Base-by-base conservation (phyloP, 2,329 filamentous ascomycete genomes). In the Myriangium duriaei region DNA sequence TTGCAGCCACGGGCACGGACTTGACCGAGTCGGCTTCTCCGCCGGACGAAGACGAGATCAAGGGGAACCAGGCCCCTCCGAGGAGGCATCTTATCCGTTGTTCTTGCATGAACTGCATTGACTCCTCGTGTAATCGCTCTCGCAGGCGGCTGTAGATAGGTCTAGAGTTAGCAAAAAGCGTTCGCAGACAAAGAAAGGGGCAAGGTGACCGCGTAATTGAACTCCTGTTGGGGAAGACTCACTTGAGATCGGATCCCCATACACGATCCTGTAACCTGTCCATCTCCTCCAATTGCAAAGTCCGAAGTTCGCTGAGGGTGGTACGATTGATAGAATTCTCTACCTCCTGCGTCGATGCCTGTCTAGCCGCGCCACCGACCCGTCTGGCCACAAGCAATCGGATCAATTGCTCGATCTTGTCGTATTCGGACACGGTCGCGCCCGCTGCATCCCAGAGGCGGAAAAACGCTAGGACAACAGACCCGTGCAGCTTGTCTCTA, bases 41-140 rank as follows among this genome's bases (percentile, higher is more conserved):
- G 16, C 12, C 59, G 51, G 57, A 63, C 47, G 61, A 70, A 58
- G 58, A 69, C 61, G 55, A 64, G 57, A 62, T 57, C 32, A 63
- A 61, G 3, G 73, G 68, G 48, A 96, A 98, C 91, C 91, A 98
- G 7, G 81, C 78, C 5, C 91, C 91, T 48, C 84, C 73, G 3
- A 96, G 71, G 28, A 98, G 66, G 54, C 87, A 95, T 38, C 91
- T 74, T 44, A 96, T 82, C 26, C 91, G 77, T 59, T 98, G 91
- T 62, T 98, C 91, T 60, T 94, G 95, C 60, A 96, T 83, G 53
- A 98, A 98, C 52, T 94, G 84, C 38, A 95, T 64, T 9, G 88
- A 86, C 59, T 98, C 91, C 51, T 88, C 78, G 49, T 84, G 81
- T 31, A 96, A 69, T 57, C 93, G 85, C 39, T 95, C 85, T 21